These are phyloP conservation scores for Talaromyces sp. DNA, from an alignment of 2,329 filamentous ascomycete genomes.

Conservation along the genomic window DNA sequence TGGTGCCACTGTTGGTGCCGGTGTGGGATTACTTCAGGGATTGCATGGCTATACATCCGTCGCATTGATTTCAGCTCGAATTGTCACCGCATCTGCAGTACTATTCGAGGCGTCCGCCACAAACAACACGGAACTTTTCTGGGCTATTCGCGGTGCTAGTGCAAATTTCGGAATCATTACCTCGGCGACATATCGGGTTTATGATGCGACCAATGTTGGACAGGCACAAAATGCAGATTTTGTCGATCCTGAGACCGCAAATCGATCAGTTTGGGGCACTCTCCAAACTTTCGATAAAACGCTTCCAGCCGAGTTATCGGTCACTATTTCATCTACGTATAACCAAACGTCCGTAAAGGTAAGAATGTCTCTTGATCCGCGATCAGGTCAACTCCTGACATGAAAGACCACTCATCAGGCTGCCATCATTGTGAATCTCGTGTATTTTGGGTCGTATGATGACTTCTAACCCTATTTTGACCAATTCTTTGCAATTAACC, in stretches of 20 bases:
- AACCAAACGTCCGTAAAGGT: slow-evolving; percentile 12
- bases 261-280: slow-evolving; percentile 12
- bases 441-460: slow-evolving; percentile 10
- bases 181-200: slow-evolving; percentile 31
- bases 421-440: slow-evolving; percentile 12
- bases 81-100: slow-evolving; percentile 38
- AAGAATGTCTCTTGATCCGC: background rate
- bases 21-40: slow-evolving; percentile 16
- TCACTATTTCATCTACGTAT: slow-evolving; percentile 6
- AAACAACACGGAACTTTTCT: slow-evolving; percentile 33
- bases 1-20: slow-evolving; percentile 18
- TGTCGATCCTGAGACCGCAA: slow-evolving; percentile 16
- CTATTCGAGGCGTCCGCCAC: slow-evolving; percentile 30
- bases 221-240: slow-evolving; percentile 22
- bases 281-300: slow-evolving; percentile 14
- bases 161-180: slow-evolving; percentile 40
- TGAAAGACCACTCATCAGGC: background rate
- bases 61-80: slow-evolving; percentile 13
- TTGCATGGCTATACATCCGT: slow-evolving; percentile 17
- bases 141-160: slow-evolving; percentile 37
- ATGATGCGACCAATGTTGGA: slow-evolving; percentile 22
- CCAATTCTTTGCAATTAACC: slow-evolving; percentile 3
- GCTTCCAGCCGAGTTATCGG: slow-evolving; percentile 5
- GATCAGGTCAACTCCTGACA: background rate
- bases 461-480: slow-evolving; percentile 6